Base-by-base conservation (phyloP, 345 rosid species). In the Microthlaspi erraticum region DNA sequence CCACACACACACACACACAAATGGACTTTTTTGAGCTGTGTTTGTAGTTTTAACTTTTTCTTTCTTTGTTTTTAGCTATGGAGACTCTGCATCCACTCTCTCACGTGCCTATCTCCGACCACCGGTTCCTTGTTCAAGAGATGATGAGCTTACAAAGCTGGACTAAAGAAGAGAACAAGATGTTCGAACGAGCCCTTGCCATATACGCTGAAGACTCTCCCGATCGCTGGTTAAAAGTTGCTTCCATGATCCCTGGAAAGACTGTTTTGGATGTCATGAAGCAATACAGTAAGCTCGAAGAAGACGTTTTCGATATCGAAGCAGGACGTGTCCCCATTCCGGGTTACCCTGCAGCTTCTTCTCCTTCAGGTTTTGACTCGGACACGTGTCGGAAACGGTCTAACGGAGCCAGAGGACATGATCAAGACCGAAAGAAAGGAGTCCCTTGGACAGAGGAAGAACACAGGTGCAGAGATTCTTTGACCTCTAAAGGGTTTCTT, bases 361-460 rank as follows among this genome's bases (percentile, higher is more conserved):
- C 89, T 69, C 45, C 77, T 9, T 58, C 71, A 32, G 86, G 80
- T 17, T 66, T 79, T 64, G 64, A 79, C 41, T 10, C 46, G 10
- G 84, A 84, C 38, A 77, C 73, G 0, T 76, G 38, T 45, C 78
- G 97, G 43, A 94, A 89, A 77, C 81, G 83, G 58, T 42, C 89
- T 64, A 55, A 38, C 10, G 82, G 78, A 34, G 60, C 70, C 10
- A 83, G 78, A 72, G 77, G 66, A 43, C 45, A 59, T 74, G 97
- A 94, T 66, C 95, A 91, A 9, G 96, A 88, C 60, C 84, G 96
- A 66, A 91, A 87, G 81, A 94, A 88, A 68, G 99, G 97, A 2
- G 89, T 89, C n/a, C 97, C 96, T 4, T 94, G 99, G 99, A 94
- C 99, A 12, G 90, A 94, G 74, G 97, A 89, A 37, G 99, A 94